Base-by-base conservation (phyloP, 2,329 filamentous ascomycete species). In the Myotisia sp. region DNA sequence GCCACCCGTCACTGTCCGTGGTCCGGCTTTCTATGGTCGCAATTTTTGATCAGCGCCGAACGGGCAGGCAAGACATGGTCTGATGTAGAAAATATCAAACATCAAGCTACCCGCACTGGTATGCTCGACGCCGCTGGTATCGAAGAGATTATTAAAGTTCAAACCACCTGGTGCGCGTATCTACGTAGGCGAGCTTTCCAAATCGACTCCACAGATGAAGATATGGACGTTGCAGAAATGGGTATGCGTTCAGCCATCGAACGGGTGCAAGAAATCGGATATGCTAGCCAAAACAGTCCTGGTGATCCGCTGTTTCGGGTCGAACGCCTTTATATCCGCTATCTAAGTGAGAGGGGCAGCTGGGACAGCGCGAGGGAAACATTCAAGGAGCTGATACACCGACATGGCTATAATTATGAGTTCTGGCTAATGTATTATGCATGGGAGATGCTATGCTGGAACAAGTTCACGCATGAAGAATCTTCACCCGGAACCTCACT, bases 351-450 rank as follows among this genome's bases (percentile, higher is more conserved):
- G 53, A 84, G 83, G 44, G 76, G 76, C 17, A 78, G 81, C 26
- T 64, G 82, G 34, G 73, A 83, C 13, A 77, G 77, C 37, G 90
- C 87, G 2, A 74, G 90, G 24, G 67, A 70, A 10, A 72, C 80
- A 30, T 95, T 83, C 75, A 74, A 79, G 43, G 71, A 72, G 12
- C 65, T 95, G 19, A 69, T 71, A 14, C 62, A 71, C n/a, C 65
- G 69, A 12, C 74, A 84, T 37, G 75, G 76, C 19, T 73, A 84
- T 46, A 86, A 76, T 46, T 85, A 86, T 50, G 84, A 93, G 47
- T 95, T 95, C 54, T 98, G 90, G 90, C 68, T 86, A 36, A 75
- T 77, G 27, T 94, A 84, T 56, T 94, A 94, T 57, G 67, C 78
- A 34, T 95, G 85, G 79, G 90, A 95, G 58, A 78, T 95, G 67